Evolutionary conservation across 345 rosid genomes (phyloP).

Genomic region (Melastoma malabathricum): DNA sequence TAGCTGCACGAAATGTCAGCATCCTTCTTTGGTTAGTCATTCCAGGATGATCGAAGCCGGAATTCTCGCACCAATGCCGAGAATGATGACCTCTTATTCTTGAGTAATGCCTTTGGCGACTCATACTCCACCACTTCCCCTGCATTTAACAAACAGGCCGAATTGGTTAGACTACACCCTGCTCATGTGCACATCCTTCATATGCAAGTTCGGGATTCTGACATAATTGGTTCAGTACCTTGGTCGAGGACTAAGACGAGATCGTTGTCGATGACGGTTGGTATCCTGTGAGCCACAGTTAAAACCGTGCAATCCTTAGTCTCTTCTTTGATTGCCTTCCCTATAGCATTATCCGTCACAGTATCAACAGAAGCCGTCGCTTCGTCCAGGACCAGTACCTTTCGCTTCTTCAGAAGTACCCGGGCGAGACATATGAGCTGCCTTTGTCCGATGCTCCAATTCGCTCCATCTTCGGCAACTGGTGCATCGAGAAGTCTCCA

Average conservation of each 20-base stretch:
- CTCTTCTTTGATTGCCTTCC: constrained; percentile 59
- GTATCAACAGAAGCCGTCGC: constrained; percentile 5
- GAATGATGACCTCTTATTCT: constrained; percentile 46
- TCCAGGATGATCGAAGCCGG: constrained; percentile 35
- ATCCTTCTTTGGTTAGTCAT: constrained; percentile 1
- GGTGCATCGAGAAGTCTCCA: constrained; percentile 42
- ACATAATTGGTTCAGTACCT: constrained; percentile 21
- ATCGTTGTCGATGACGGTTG: constrained; percentile 75
- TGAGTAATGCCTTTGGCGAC: constrained; percentile 31
- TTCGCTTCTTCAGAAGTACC: constrained; percentile 26
- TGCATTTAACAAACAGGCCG: constrained; percentile 12
- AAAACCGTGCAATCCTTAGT: constrained; percentile 64
- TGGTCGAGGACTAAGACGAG: constrained; percentile 69
- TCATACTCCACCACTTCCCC: constrained; percentile 41
- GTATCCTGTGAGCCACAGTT: constrained; percentile 78
- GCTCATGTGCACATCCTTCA: too few species aligned
- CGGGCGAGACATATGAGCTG: constrained; percentile 80
- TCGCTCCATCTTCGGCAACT: constrained; percentile 81
- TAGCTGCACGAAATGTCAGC: too few species aligned
- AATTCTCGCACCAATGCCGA: constrained; percentile 54
- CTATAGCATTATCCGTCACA: constrained; percentile 46
- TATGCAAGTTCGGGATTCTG: too few species aligned
- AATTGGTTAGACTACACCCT: not conserved
- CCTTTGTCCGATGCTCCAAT: constrained; percentile 92
- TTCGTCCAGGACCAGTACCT: constrained; percentile 5